Conservation (phyloP, 169 alveolate species). For the Cryptosporidium baileyi region DNA sequence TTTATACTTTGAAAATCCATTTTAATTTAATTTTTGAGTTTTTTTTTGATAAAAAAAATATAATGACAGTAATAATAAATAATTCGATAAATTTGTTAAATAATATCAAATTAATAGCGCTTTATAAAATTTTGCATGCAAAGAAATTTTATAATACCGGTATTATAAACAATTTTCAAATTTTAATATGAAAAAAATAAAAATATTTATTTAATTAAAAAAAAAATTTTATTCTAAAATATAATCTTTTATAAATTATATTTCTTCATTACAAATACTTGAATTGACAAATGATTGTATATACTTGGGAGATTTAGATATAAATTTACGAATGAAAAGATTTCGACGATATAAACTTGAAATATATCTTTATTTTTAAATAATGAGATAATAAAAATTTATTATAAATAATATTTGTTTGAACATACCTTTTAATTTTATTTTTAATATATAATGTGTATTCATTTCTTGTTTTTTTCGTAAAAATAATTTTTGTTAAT, state of each 20-base stretch:
- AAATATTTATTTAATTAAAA: no score
- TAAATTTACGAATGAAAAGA: neutral
- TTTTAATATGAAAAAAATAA: no score
- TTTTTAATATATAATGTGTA: neutral
- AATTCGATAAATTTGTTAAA: no score
- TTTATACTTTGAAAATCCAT: constrained; percentile 16
- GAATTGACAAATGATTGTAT: neutral
- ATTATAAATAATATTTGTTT: neutral
- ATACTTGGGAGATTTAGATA: constrained; percentile 3
- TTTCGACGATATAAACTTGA: constrained; percentile 38
- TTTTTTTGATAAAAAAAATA: no score
- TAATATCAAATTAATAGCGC: neutral
- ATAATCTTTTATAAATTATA: no score
- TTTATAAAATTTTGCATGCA: no score
- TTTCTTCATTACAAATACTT: constrained; percentile 6
- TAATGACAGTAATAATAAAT: no score
- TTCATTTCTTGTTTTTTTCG: constrained; percentile 11
- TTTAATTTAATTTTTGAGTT: no score
- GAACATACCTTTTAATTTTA: constrained; percentile 36
- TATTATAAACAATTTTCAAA: no score
- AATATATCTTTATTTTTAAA: neutral
- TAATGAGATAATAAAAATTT: neutral
- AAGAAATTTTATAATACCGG: no score
- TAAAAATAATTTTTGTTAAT: neutral
- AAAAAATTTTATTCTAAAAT: no score